Base-by-base conservation (phyloP, 2,329 filamentous ascomycete genomes). In the Zymoseptoria brevis region DNA sequence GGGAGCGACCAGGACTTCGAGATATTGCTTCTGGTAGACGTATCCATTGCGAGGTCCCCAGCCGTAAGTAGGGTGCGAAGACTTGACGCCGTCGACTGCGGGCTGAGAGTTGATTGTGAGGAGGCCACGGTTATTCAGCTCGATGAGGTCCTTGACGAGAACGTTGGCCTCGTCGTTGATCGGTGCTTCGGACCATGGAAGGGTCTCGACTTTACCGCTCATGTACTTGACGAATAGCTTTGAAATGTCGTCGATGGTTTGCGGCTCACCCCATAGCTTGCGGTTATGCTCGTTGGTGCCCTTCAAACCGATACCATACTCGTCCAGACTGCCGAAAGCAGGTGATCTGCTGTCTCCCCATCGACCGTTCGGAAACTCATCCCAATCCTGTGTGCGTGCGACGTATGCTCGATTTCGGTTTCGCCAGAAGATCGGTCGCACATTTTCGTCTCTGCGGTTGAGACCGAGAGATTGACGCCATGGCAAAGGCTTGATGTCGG, bases 31-130 rank as follows among this genome's bases (percentile, higher is more conserved):
- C 73, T 99, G 94, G 75, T 97, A 99, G 57, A 97, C 94, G 71
- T 96, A 99, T 60, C 94, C 94, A 68, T 96, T 96, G 62, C 85
- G 82, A 3, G 94, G 94, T 11, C 94, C 94, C 94, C 94, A 99
- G 58, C 94, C 94, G 73, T 95, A 88, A 6, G 95, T 80, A 0
- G 90, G 84, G 71, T 99, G 85, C 3, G 86, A 88, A 0, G 92
- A 97, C 75, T 91, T 93, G 63, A 87, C 89, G 45, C 93, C 91
- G 68, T 96, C 88, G 54, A 99, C 89, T 35, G 94, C 90, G 45
- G 94, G 94, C 76, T 99, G 94, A 0, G 94, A 97, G 78, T 99
- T 99, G 77, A 99, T 91, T 48, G 94, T 97, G 61, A 99, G 78
- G 61, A 99, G 82, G 19, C 94, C 94, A 35, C 91, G 86, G 68